Evolutionary conservation across 306 rosid species (phyloP).

Genomic region (Cotoneaster glaucophyllus): DNA sequence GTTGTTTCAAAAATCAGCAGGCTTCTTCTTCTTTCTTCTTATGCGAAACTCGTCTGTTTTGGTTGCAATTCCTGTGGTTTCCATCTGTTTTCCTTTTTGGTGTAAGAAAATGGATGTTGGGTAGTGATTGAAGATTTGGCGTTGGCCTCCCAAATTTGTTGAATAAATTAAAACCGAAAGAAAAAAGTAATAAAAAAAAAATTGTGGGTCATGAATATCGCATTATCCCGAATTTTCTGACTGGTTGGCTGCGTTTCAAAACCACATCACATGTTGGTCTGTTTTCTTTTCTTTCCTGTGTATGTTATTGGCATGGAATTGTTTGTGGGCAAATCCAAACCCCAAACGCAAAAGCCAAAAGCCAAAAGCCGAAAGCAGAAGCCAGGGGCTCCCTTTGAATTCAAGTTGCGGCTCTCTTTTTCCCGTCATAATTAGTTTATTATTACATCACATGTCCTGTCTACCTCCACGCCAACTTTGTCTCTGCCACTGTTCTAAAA

Average conservation of each 20-base stretch:
- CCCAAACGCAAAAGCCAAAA: background rate
- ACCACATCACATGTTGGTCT: constrained; percentile 24
- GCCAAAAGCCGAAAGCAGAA: background rate
- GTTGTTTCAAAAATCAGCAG: constrained; percentile 7
- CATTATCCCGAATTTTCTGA: constrained; percentile 53
- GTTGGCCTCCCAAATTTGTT: constrained; percentile 19
- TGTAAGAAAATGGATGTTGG: constrained; percentile 4
- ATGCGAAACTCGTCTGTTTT: constrained; percentile 13
- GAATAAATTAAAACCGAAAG: background rate
- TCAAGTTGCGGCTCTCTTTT: constrained; percentile 26
- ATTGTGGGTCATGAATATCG: constrained; percentile 48
- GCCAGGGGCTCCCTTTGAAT: constrained; percentile 5
- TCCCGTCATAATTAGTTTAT: background rate
- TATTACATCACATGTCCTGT: background rate
- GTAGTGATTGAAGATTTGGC: constrained; percentile 24
- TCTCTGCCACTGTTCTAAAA: no score
- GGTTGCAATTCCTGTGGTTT: constrained; percentile 10
- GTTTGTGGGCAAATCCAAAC: constrained; percentile 8
- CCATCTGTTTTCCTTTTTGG: constrained; percentile 24
- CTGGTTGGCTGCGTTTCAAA: constrained; percentile 16
- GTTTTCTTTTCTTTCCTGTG: background rate
- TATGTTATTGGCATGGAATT: background rate
- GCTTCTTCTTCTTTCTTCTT: constrained; percentile 21
- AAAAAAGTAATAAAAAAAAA: constrained; percentile 5
- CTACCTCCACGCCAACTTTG: background rate